phyloP scores from a whole-genome alignment of 2,329 filamentous ascomycete genomes.

The Scytalidium sp. region DNA sequence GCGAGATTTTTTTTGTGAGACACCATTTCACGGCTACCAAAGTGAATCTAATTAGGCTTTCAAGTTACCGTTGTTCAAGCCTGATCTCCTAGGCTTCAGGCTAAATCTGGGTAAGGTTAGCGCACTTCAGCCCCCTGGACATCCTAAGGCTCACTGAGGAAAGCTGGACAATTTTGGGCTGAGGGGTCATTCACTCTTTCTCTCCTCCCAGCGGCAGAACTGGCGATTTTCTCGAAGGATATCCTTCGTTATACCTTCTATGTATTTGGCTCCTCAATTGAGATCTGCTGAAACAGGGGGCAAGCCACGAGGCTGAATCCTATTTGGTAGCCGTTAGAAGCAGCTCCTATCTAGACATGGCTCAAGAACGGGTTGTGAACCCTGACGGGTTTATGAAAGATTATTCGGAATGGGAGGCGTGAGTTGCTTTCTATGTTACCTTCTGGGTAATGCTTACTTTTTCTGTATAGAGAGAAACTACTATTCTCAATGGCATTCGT shows the following conservation, averaged over 20 bases:
- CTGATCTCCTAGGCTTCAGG: too few species aligned
- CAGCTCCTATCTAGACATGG: not conserved
- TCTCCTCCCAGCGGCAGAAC: too few species aligned
- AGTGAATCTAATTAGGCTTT: too few species aligned
- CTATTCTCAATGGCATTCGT: constrained; percentile 15
- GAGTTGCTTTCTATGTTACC: not conserved
- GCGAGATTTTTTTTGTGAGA: too few species aligned
- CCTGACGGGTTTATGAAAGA: not conserved
- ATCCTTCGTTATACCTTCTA: not conserved
- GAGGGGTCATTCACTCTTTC: too few species aligned
- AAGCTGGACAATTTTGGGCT: too few species aligned
- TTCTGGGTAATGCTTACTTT: constrained; percentile 8
- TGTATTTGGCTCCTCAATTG: not conserved
- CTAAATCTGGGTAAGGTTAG: too few species aligned
- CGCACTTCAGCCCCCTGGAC: too few species aligned
- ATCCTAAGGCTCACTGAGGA: too few species aligned
- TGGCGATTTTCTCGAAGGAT: not conserved
- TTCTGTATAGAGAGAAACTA: constrained; percentile 14
- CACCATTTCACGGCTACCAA: too few species aligned
- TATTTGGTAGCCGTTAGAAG: too few species aligned
- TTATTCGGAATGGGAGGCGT: not conserved
- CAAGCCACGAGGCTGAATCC: not conserved
- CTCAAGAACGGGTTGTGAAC: not conserved
- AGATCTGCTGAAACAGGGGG: not conserved
- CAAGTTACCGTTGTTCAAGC: too few species aligned